Base-by-base conservation (phyloP, 2,329 filamentous ascomycete genomes). In the Verticillium alfalfae region DNA sequence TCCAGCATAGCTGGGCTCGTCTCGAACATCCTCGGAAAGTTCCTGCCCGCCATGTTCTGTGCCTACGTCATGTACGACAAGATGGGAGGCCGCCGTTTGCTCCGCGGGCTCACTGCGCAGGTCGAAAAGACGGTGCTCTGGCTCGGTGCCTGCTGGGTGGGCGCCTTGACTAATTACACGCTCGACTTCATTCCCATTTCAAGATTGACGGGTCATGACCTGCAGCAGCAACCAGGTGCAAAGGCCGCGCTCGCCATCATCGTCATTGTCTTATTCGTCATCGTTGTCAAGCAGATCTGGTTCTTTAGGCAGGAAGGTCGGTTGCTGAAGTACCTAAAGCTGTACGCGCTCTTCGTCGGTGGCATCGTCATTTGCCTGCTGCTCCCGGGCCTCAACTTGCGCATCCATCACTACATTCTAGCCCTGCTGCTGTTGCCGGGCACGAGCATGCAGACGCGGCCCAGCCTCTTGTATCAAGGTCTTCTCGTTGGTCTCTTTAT, bases 381-480 rank as follows among this genome's bases (percentile, higher is more conserved):
- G 1, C 76, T 97, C 6, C 94, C 94, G 0, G 85, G 87, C 8
- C 85, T 97, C 59, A 90, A 88, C 64, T 82, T 99, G 58, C 88
- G 95, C 38, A 93, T 99, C 61, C 95, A 99, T 72, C 95, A 99
- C 74, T 99, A 98, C 72, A 91, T 98, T 66, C 81, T 98, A 5
- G 93, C 89, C 1, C 84, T 99, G 15, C 80, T 98, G 0, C 83
- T 99, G 0, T 84, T 98, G 5, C 92, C 93, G 0, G 95, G 93
- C 0, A 98, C 95, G 0, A 88, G 87, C 60, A 87, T 98, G 74
- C 93, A 97, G 67, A 98, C 91, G 6, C 86, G 95, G 0, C 90
- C 92, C 0, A 89, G 88, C 0, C 80, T 98, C 9, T 74, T 97
- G 2, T 98, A 95, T 70, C 94, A 98, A 73, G 95, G 95, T 12